Evolutionary conservation across 306 rosid genomes (phyloP).

Genomic region (Sophora flavescens): DNA sequence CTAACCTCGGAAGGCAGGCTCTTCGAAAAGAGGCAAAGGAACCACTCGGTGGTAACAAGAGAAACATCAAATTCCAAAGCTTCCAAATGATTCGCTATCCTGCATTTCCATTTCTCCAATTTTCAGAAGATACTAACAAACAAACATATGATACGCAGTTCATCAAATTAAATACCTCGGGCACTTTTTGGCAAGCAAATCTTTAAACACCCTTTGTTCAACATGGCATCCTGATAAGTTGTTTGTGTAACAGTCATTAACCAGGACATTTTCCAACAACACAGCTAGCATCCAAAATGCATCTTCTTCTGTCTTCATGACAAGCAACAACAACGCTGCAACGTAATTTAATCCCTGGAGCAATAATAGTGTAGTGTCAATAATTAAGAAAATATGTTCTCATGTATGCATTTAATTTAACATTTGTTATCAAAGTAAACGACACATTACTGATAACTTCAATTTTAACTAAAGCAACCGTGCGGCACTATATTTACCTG

Average conservation of each 20-base stretch:
- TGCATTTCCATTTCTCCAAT: slow-evolving; percentile 58
- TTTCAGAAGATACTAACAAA: slow-evolving; percentile 45
- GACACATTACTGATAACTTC: background rate
- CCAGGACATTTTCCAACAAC: slow-evolving; percentile 91
- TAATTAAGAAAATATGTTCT: slow-evolving; percentile 37
- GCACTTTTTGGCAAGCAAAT: slow-evolving; percentile 80
- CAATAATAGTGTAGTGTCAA: slow-evolving; percentile 42
- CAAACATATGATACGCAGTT: slow-evolving; percentile 17
- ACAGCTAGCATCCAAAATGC: slow-evolving; percentile 99
- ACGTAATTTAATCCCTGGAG: slow-evolving; percentile 95
- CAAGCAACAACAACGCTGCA: slow-evolving; percentile 93
- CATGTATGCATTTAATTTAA: slow-evolving; percentile 26
- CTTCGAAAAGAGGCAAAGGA: slow-evolving; percentile 92
- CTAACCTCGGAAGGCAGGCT: slow-evolving; percentile 96
- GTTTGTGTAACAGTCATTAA: slow-evolving; percentile 90
- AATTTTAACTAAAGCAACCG: slow-evolving; percentile 15
- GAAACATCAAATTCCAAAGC: slow-evolving; percentile 92
- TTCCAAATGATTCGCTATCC: slow-evolving; percentile 89
- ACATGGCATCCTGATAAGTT: slow-evolving; percentile 99
- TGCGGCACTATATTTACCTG: background rate
- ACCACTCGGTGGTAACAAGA: slow-evolving; percentile 99
- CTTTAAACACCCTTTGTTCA: slow-evolving; percentile 97
- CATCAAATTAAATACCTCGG: slow-evolving; percentile 69
- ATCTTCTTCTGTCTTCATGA: slow-evolving; percentile 98
- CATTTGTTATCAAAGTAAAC: slow-evolving; percentile 16